These are phyloP conservation scores for Mentha longifolia DNA, from an alignment of 257 asterid species.

Conservation along the genomic window DNA sequence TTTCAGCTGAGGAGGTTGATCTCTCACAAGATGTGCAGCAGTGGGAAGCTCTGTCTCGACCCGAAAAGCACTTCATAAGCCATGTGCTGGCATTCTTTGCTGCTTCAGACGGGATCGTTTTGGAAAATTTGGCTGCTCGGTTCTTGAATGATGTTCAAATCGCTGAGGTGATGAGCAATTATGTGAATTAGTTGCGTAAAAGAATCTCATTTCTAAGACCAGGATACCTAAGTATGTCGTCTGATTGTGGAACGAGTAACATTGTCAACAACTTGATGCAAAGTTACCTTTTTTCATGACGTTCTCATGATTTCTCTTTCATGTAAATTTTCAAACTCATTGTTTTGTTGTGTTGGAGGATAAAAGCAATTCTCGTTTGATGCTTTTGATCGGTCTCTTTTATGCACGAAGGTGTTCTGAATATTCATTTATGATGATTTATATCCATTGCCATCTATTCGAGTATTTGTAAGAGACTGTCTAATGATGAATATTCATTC, in stretches of 20 bases:
- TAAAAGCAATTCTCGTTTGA: not conserved
- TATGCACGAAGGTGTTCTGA: not conserved
- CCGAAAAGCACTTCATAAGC: conserved; percentile 72
- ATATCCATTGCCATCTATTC: not conserved
- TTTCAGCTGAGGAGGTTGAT: conserved; percentile 88
- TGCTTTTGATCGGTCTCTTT: not conserved
- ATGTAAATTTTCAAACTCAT: too few relatives aligned
- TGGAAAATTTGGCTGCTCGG: conserved; percentile 82
- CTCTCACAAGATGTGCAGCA: conserved; percentile 78
- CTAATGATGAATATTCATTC: not conserved
- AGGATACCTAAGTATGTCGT: not conserved
- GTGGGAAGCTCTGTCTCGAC: conserved; percentile 64
- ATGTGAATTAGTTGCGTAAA: not conserved
- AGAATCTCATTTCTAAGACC: not conserved
- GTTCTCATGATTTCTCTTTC: too few relatives aligned
- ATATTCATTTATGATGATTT: too few relatives aligned
- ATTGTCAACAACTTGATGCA: not conserved
- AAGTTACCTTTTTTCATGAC: not conserved
- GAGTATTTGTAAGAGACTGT: not conserved
- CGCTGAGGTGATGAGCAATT: conserved; percentile 57
- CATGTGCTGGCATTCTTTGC: conserved; percentile 84
- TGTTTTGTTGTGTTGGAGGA: not conserved
- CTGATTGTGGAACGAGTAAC: not conserved
- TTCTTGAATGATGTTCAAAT: conserved; percentile 76
- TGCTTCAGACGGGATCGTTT: conserved; percentile 80